A percentile compares a stretch with the other conserved stretches of the same genome.
Conservation (phyloP, 345 rosid genomes). For the Crucihimalaya himalaica region DNA sequence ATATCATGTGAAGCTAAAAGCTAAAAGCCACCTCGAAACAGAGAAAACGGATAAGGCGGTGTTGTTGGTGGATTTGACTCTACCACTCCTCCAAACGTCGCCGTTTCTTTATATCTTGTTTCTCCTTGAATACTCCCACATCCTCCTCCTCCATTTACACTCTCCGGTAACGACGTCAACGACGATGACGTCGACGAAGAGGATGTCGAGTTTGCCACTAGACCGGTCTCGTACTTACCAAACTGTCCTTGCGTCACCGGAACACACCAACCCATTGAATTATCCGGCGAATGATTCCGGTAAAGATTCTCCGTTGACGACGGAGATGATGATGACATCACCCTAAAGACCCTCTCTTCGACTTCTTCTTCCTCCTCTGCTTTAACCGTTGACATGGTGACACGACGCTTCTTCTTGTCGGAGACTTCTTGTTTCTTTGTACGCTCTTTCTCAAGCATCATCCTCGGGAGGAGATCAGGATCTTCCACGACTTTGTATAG, state of each 20-base stretch:
- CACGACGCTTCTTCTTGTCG: slow-evolving; percentile 57
- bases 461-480: slow-evolving; percentile 73
- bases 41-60: slow-evolving; percentile 80
- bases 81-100: slow-evolving; percentile 46
- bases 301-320: slow-evolving; percentile 44
- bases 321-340: slow-evolving; percentile 44
- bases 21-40: slow-evolving; percentile 75
- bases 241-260: slow-evolving; percentile 20
- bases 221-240: slow-evolving; percentile 19
- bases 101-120: slow-evolving; percentile 24
- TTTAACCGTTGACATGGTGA: slow-evolving; percentile 44
- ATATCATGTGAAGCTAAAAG: slow-evolving; percentile 42
- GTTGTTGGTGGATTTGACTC: slow-evolving; percentile 45
- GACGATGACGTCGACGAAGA: slow-evolving; percentile 28
- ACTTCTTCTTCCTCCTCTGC: slow-evolving; percentile 58
- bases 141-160: slow-evolving; percentile 23
- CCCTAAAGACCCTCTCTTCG: slow-evolving; percentile 43
- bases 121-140: slow-evolving; percentile 28
- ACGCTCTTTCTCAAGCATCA: slow-evolving; percentile 59
- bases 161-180: slow-evolving; percentile 37
- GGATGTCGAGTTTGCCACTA: neutral
- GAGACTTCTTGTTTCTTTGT: slow-evolving; percentile 27
- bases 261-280: slow-evolving; percentile 39
- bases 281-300: slow-evolving; percentile 42
- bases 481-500: slow-evolving; percentile 76